Base-by-base conservation (phyloP, 139 green algal species). In the Trebouxia sp. region DNA sequence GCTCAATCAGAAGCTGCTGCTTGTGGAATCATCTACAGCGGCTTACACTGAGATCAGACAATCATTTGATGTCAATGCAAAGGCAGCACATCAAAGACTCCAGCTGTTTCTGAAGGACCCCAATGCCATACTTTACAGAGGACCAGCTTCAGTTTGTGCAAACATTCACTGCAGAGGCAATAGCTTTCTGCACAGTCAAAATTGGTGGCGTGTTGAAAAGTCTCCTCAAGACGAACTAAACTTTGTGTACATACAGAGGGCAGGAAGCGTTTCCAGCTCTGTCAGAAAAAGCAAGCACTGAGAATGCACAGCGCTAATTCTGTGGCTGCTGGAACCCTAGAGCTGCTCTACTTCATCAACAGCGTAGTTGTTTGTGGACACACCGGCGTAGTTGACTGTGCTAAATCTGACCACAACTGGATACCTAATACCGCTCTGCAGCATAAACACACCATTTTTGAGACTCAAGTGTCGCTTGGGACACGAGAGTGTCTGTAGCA, bases 351-450 rank as follows among this genome's bases (percentile, higher is more conserved):
- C 92, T 91, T 99, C 96, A 38, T 98, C 92, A 14, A 98, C 83
- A 28, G 89, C 91, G 70, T 97, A 99, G 96, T 99, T 99, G 96
- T 99, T 99, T 58, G 96, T 99, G 75, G 85, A 88, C 41, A 99
- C 94, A 77, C 96, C 96, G 41, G 95, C 91, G 84, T 99, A 99
- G 95, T 99, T 99, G 80, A 98, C 93, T 32, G 51, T 80, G 86
- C 93, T 96, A 80, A 99, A 99, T 26, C 96, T 88, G 48, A 99
- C 96, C 7, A 98, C 92, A 10, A 99, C 96, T 32, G 96, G 96
- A 91, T 99, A 99, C 12, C 92, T 91, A 84, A 99, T 96, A 83
- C 96, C 95, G 83, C 83, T 94, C 95, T 98, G 94, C 82, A 82
- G 11, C 35, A 32, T 10, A n/a, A 26, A 15, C 30, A 45, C 6